Evolutionary conservation across 1,284 basidiomycete genomes (phyloP), one percentile per base, ranked within the genome.

Genomic region (Hymenochaete sp.): DNA sequence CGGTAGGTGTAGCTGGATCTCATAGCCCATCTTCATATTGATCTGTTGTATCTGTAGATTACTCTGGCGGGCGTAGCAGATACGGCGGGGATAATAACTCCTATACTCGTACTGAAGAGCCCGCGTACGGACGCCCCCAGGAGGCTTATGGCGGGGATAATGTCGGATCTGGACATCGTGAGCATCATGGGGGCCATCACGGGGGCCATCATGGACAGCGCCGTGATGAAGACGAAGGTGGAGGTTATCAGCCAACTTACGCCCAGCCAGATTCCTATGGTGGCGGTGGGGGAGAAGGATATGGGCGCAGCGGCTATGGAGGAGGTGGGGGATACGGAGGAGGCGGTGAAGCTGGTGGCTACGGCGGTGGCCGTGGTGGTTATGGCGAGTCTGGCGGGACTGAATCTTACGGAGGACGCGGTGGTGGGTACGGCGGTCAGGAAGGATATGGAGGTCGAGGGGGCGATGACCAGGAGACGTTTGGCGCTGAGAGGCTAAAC

Each of bases 401-500:
- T 40, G n/a, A n/a, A n/a, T n/a, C n/a, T n/a, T n/a, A n/a, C n/a
- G n/a, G n/a, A n/a, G n/a, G n/a, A n/a, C n/a, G n/a, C n/a, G 32
- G 29, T 21, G 52, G 56, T 8, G 40, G 45, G 35, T 44, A 45
- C 24, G 31, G 43, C 8, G 18, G 28, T 18, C 25, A 21, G 3
- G 41, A 22, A 11, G 14, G 29, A 14, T 8, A 2, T 3, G 44
- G 40, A 18, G 31, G 22, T 29, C 22, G 18, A 6, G 38, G 45
- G 36, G 19, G 37, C 16, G 55, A 56, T 19, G 53, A 54, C 19
- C 59, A 67, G 29, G 70, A 72, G 16, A 72, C 72, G 1, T 73
- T 67, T 55, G 71, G 71, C 8, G 68, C 64, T 10, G 72, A 73
- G 53, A 60, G 66, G 13, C 53, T 72, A 51, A 68, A 66, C 47